A percentile compares a stretch with the other conserved stretches of the same genome.
phyloP scores from a whole-genome alignment of 768 basidiomycete genomes.

The Coprinopsis sp. region DNA sequence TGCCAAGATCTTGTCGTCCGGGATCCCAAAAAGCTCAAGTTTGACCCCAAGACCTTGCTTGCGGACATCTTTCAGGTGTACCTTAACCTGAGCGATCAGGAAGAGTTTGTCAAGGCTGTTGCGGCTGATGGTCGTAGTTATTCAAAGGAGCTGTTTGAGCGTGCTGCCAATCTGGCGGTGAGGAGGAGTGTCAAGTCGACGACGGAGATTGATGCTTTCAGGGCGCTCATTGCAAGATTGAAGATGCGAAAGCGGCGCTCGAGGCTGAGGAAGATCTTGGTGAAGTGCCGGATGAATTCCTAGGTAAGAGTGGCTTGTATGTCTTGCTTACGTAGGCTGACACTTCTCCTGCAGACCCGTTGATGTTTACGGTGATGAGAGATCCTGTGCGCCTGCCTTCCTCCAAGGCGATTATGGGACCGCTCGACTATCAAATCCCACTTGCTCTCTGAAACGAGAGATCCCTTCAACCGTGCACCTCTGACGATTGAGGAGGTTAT shows the following conservation, averaged over 20 bases:
- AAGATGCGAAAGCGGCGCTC: conserved; percentile 72
- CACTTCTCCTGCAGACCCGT: conserved; percentile 54
- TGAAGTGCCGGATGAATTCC: conserved; percentile 92
- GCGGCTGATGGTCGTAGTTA: conserved; percentile 96
- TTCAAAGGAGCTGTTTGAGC: conserved; percentile 74
- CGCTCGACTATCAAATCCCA: conserved; percentile 93
- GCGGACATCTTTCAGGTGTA: conserved; percentile 88
- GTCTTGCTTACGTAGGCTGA: background rate
- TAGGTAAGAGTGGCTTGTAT: conserved; percentile 51
- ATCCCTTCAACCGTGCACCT: conserved; percentile 93
- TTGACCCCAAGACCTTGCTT: conserved; percentile 78
- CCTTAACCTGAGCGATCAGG: conserved; percentile 77
- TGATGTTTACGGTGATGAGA: conserved; percentile 91
- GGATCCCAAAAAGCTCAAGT: conserved; percentile 84
- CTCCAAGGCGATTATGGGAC: conserved; percentile 74
- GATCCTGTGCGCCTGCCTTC: conserved; percentile 91
- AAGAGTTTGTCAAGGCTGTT: conserved; percentile 78
- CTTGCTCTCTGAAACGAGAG: conserved; percentile 82
- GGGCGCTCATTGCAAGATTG: conserved; percentile 76
- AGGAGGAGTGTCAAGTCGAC: conserved; percentile 66
- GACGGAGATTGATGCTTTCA: conserved; percentile 66
- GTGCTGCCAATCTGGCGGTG: conserved; percentile 63
- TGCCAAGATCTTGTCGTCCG: conserved; percentile 83
- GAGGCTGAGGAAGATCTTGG: conserved; percentile 90
- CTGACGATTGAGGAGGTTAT: conserved; percentile 74